A percentile compares a stretch with the other conserved stretches of the same genome.
Conservation (phyloP, 768 basidiomycete species). For the Phanerochaete carnosa region DNA sequence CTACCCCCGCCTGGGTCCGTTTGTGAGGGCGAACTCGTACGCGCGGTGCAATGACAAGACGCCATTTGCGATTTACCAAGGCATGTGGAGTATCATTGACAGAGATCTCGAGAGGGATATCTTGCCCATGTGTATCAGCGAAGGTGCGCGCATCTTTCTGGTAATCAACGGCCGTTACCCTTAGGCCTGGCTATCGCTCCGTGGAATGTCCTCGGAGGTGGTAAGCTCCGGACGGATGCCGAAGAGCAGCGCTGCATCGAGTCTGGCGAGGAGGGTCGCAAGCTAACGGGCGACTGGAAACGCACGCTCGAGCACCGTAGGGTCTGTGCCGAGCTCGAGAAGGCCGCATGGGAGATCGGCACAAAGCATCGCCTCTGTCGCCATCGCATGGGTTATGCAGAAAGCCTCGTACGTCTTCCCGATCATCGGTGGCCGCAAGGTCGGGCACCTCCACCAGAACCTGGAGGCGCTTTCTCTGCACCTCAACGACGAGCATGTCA, state of each 20-base stretch:
- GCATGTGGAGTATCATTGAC: slow-evolving; percentile 31
- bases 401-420: slow-evolving; percentile 51
- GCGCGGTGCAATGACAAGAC: slow-evolving; percentile 35
- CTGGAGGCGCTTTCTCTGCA: slow-evolving; percentile 45
- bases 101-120: slow-evolving; percentile 39
- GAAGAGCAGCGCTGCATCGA: slow-evolving; percentile 29
- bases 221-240: slow-evolving; percentile 34
- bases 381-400: slow-evolving; percentile 52
- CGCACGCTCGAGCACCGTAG: slow-evolving; percentile 43
- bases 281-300: slow-evolving; percentile 35
- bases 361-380: slow-evolving; percentile 33
- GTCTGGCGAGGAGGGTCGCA: slow-evolving; percentile 33
- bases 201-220: slow-evolving; percentile 34
- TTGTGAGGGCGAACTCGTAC: slow-evolving; percentile 32
- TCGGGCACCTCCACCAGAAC: slow-evolving; percentile 48
- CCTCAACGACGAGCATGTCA: slow-evolving; percentile 42
- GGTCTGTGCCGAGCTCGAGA: slow-evolving; percentile 43
- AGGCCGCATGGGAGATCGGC: slow-evolving; percentile 49
- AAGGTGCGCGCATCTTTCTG: slow-evolving; percentile 19
- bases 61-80: slow-evolving; percentile 33
- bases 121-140: slow-evolving; percentile 31
- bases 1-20: slow-evolving; percentile 34
- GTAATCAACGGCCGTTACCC: too few species aligned
- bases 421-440: slow-evolving; percentile 45
- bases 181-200: slow-evolving; percentile 24